Percentiles rank a stretch among this genome's conserved stretches.
phyloP scores from a whole-genome alignment of 1,284 basidiomycete genomes.

The Termitomyces sp. region DNA sequence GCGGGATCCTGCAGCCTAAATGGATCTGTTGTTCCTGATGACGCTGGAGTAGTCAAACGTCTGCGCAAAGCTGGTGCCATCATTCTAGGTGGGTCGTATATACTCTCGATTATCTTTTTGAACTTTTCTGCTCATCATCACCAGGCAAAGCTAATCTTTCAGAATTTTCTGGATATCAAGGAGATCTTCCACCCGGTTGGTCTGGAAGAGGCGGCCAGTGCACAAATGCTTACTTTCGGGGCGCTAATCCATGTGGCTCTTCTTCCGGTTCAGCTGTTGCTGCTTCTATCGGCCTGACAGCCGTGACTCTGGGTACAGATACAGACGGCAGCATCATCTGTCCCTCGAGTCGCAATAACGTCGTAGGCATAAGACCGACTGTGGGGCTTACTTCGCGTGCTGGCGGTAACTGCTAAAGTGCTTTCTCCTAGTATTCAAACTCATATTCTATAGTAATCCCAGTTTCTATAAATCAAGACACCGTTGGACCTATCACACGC shows the following conservation, averaged over 20 bases:
- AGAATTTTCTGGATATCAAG: conserved; percentile 59
- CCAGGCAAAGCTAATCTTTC: conserved; percentile 63
- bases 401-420: too few relatives aligned
- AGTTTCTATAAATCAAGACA: conserved; percentile 60
- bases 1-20: conserved; percentile 57
- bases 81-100: conserved; percentile 53
- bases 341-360: conserved; percentile 47
- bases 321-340: conserved; percentile 63
- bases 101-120: background rate
- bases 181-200: conserved; percentile 55
- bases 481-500: conserved; percentile 57
- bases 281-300: conserved; percentile 56
- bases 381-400: conserved; percentile 60
- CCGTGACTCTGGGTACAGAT: conserved; percentile 59
- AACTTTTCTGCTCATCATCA: too few relatives aligned
- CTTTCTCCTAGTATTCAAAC: too few relatives aligned
- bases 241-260: conserved; percentile 60
- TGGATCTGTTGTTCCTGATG: conserved; percentile 53
- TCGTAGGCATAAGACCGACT: conserved; percentile 58
- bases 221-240: conserved; percentile 55
- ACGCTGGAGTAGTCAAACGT: conserved; percentile 56
- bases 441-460: conserved; percentile 54
- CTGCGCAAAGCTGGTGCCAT: conserved; percentile 65
- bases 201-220: conserved; percentile 64
- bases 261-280: conserved; percentile 62